phyloP scores from a whole-genome alignment of 805 yeast species.

The Candida tibetensis region DNA sequence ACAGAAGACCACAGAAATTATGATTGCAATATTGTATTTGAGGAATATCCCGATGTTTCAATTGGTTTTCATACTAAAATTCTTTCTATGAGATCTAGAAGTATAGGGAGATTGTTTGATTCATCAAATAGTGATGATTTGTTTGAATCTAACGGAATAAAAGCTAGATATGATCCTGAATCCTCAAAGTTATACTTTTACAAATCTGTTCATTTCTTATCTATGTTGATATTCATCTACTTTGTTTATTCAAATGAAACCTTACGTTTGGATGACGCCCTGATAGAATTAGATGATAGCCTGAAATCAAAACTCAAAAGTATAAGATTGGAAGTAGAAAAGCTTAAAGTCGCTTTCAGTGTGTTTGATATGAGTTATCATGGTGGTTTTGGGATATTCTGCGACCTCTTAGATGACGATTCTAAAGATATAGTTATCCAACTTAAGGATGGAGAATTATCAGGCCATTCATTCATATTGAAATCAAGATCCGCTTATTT shows the following conservation, averaged over 20 bases:
- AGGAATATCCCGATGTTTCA: constrained; percentile 15
- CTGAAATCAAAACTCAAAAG: constrained; percentile 1
- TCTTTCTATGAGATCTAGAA: constrained; percentile 28
- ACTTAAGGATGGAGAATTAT: constrained; percentile 46
- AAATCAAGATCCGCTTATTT: constrained; percentile 60
- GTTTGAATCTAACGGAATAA: constrained; percentile 23
- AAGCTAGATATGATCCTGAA: constrained; percentile 20
- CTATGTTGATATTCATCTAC: constrained; percentile 42
- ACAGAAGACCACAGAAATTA: constrained; percentile 23
- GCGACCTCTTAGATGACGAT: constrained; percentile 7
- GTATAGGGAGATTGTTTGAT: constrained; percentile 22
- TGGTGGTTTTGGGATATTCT: not conserved
- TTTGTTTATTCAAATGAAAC: constrained; percentile 36
- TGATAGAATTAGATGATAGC: constrained; percentile 2
- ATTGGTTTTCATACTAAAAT: constrained; percentile 38
- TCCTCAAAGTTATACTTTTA: constrained; percentile 18
- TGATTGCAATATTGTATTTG: constrained; percentile 34
- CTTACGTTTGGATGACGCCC: constrained; percentile 3
- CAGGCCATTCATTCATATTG: constrained; percentile 53
- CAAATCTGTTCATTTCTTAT: constrained; percentile 26
- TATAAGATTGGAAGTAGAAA: constrained; percentile 8
- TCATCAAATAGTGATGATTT: constrained; percentile 13
- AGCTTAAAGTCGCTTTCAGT: constrained; percentile 7
- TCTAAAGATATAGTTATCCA: constrained; percentile 42
- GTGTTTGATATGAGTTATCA: constrained; percentile 1